phyloP scores from a whole-genome alignment of 2,329 filamentous ascomycete genomes.

The Pseudohalonectria lignicola region DNA sequence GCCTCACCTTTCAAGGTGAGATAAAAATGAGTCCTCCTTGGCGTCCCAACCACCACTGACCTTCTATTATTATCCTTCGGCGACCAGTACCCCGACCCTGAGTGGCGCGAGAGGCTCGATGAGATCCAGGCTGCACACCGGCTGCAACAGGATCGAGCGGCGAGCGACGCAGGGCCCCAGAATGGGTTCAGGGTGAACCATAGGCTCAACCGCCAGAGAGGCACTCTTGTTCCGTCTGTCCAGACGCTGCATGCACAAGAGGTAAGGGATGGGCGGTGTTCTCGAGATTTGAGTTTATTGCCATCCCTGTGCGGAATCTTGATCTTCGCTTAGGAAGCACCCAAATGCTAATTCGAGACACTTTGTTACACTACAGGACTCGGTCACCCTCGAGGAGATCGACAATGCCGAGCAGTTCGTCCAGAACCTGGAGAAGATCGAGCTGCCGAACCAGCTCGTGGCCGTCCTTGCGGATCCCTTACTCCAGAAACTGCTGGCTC shows the following conservation, averaged over 20 bases:
- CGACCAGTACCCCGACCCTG: constrained; percentile 55
- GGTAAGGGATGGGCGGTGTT: too few species aligned
- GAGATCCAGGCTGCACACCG: constrained; percentile 51
- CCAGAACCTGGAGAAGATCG: constrained; percentile 63
- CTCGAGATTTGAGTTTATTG: too few species aligned
- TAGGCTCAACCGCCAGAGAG: constrained; percentile 21
- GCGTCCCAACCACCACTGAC: neutral
- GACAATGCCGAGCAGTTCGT: constrained; percentile 61
- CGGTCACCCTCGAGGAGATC: constrained; percentile 66
- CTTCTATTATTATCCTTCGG: neutral
- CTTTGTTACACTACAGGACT: constrained; percentile 36
- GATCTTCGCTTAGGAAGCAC: too few species aligned
- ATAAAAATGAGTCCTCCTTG: neutral
- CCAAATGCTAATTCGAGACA: too few species aligned
- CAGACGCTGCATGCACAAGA: constrained; percentile 66
- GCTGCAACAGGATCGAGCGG: constrained; percentile 30
- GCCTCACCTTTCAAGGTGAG: constrained; percentile 50
- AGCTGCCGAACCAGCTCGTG: constrained; percentile 72
- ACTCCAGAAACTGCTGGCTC: constrained; percentile 65
- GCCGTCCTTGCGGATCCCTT: constrained; percentile 66
- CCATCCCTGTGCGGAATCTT: too few species aligned
- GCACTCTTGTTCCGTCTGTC: constrained; percentile 47
- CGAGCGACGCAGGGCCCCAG: constrained; percentile 22
- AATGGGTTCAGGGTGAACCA: constrained; percentile 55
- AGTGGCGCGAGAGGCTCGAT: constrained; percentile 61